These are phyloP conservation scores for Coelastrella sp. DNA, from an alignment of 139 green algal genomes.

Conservation along the genomic window DNA sequence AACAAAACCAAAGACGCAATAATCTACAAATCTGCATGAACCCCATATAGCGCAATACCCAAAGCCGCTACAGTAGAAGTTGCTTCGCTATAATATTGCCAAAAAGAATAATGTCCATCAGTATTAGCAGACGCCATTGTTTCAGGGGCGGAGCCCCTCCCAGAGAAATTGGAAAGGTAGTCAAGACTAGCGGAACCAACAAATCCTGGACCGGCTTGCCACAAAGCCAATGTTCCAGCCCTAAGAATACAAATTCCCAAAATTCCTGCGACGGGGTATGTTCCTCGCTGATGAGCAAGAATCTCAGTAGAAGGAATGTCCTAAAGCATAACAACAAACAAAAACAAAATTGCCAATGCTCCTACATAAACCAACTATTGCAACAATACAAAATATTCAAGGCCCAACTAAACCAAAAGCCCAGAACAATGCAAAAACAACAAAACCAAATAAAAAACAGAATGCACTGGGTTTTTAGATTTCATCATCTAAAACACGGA, in stretches of 20 bases:
- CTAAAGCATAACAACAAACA: constrained; percentile 86
- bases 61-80: constrained; percentile 11
- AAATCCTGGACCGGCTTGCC: no score
- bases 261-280: constrained; percentile 45
- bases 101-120: constrained; percentile 17
- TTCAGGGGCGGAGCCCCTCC: no score
- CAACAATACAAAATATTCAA: constrained; percentile 55
- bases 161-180: no score
- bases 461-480: constrained; percentile 43
- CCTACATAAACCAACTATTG: constrained; percentile 80
- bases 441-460: constrained; percentile 54
- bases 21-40: constrained; percentile 23
- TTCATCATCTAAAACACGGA: constrained; percentile 46
- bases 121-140: not conserved
- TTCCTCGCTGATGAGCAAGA: constrained; percentile 41
- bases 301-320: constrained; percentile 70
- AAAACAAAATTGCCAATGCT: constrained; percentile 78
- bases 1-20: constrained; percentile 17
- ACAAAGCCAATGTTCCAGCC: not conserved
- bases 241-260: constrained; percentile 36
- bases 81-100: not conserved
- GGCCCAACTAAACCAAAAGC: constrained; percentile 44
- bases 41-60: not conserved
- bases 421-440: constrained; percentile 52
- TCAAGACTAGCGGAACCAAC: no score